Base-by-base conservation (phyloP, 148 eudicot species). In the Camellia sinensis region DNA sequence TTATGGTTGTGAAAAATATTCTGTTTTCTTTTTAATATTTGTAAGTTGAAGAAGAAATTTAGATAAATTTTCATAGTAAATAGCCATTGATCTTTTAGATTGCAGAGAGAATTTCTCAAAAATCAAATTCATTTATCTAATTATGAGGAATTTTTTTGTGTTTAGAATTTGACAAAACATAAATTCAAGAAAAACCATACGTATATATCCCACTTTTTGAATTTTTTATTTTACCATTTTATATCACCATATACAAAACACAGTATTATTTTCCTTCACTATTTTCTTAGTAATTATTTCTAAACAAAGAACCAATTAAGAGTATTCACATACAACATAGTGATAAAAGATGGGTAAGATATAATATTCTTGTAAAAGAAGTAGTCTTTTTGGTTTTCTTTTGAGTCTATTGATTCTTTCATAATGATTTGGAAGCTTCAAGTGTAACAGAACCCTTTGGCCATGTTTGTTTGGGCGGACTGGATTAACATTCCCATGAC, bases 51-150 rank as follows among this genome's bases (percentile, higher is more conserved):
- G 60, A 13, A 56, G 60, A 19, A 17, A 60, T 60, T 60, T 18
- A 60, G 64, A 18, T 60, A 4, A 18, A 15, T 60, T 60, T 15
- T 18, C n/a, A 18, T 0, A 18, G 67, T 5, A 63, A n/a, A 63
- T 63, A 63, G 67, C 67, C 29, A n/a, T 63, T 63, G 67, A 21
- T 63, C 67, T 63, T 63, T 63, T 63, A 63, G 37, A 21, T 63
- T 19, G 29, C 6, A 63, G 67, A 6, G 67, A 63, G 37, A 8
- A 63, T 63, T n/a, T 19, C 67, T 2, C 2, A n/a, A 21, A 63
- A n/a, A 21, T 63, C 37, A 63, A 21, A 63, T 15, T 60, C 19
- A 2, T 19, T 5, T 60, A 18, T 18, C 64, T 60, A 18, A 18
- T 60, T 60, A 2, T 63, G 67, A 60, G 64, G 64, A 60, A 60